These are phyloP conservation scores for Penicillium goetzii DNA, from an alignment of 495 filamentous ascomycete species.

Conservation along the genomic window DNA sequence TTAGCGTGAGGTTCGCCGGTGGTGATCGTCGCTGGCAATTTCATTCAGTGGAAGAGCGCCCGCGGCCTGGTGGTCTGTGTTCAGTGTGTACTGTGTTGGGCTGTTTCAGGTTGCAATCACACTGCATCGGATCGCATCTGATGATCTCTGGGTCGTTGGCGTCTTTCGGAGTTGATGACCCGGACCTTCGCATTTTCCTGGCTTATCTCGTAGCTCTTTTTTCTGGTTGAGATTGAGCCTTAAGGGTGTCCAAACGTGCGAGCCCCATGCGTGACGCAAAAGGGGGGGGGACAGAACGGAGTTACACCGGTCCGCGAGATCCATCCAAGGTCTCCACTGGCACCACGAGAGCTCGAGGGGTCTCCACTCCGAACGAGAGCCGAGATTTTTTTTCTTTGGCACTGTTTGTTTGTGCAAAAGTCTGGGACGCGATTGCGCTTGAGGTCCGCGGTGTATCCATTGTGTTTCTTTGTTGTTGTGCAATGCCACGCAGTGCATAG, in stretches of 20 bases:
- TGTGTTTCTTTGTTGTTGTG: not conserved
- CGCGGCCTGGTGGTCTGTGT: conserved; percentile 23
- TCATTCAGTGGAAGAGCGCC: conserved; percentile 32
- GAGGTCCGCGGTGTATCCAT: conserved; percentile 6
- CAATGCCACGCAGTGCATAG: not conserved
- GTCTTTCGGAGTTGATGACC: not conserved
- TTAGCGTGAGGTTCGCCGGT: conserved; percentile 28
- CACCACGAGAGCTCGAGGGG: conserved; percentile 12
- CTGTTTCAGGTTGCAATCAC: conserved; percentile 32
- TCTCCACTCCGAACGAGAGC: conserved; percentile 11
- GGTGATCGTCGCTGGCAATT: conserved; percentile 40
- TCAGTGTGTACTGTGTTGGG: not conserved
- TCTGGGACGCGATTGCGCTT: conserved; percentile 8
- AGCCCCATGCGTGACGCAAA: conserved; percentile 13
- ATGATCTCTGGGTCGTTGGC: conserved; percentile 2
- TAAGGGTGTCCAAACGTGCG: not conserved
- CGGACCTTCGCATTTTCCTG: not conserved
- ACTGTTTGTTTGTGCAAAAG: conserved; percentile 18
- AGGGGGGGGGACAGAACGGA: conserved; percentile 16
- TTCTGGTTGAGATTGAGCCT: not conserved
- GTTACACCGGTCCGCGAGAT: conserved; percentile 20
- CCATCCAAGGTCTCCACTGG: conserved; percentile 38
- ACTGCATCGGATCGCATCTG: not conserved
- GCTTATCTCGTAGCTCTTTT: not conserved
- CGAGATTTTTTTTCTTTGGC: not conserved